Base-by-base conservation (phyloP, 176 grass and related monocot genomes). In the Oropetium thomaeum region DNA sequence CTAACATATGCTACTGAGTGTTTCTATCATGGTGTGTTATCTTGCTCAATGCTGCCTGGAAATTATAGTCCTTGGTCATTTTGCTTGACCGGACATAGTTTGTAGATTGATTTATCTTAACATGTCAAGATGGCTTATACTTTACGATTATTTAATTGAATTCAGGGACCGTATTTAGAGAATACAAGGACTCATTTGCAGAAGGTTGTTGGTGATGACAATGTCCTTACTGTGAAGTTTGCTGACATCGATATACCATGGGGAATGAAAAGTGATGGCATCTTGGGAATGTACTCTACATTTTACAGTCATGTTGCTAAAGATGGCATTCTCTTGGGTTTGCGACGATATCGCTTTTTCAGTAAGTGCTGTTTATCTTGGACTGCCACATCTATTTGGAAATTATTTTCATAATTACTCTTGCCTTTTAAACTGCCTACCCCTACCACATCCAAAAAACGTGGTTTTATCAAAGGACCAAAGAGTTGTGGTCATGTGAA, bases 211-310 rank as follows among this genome's bases (percentile, higher is more conserved):
- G 90, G 93, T 69, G 93, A 97, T 86, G 90, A 97, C 27, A 92
- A 97, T 59, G 78, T 97, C 54, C 79, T 97, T 27, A 27, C 88
- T 44, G 87, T 97, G 16, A 97, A 97, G 78, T 90, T 96, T 32
- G 63, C 48, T 52, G 48, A 52, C 48, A 52, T 23, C 17, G 25
- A 85, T 58, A 67, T 33, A 70, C n/a, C 55, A 43, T 33, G 29
- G 27, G 38, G 61, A 8, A 67, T 27, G 8, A 45, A 54, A 16
- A 60, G 35, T 40, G 11, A 0, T 7, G 26, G 75, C 51, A 39
- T 57, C 19, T 80, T 73, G 0, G 5, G 43, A 53, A 58, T 30
- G 7, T 73, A 69, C 35, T 62, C 69, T 31, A 16, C 62, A 47
- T 62, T 61, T n/a, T 93, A 93, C 69, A 75, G 75, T 29, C 44